phyloP scores from a whole-genome alignment of 139 green algal genomes.

The Nannochloris sp. region DNA sequence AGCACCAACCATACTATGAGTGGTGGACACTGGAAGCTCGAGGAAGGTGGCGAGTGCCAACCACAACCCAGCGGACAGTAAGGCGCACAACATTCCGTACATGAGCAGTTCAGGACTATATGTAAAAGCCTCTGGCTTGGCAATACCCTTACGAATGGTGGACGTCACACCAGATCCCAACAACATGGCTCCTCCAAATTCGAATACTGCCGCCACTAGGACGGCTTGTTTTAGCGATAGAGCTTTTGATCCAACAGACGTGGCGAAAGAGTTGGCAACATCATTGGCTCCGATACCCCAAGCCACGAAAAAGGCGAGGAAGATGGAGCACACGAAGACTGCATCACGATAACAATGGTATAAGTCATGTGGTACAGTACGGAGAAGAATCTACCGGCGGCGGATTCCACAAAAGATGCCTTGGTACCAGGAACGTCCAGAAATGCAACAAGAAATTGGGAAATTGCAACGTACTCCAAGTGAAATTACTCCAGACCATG shows the following conservation, averaged over 20 bases:
- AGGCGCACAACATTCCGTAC: constrained; percentile 55
- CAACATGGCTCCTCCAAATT: constrained; percentile 29
- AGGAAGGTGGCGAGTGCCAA: constrained; percentile 40
- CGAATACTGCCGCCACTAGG: constrained; percentile 25
- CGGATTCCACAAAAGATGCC: too few species aligned
- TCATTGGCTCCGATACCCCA: constrained; percentile 34
- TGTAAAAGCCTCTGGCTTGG: constrained; percentile 23
- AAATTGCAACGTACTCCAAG: not conserved
- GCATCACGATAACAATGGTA: not conserved
- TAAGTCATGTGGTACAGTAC: too few species aligned
- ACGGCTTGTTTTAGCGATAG: constrained; percentile 26
- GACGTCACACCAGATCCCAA: constrained; percentile 40
- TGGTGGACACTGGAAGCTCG: constrained; percentile 41
- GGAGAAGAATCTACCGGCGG: too few species aligned
- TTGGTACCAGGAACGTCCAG: too few species aligned
- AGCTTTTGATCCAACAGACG: constrained; percentile 22
- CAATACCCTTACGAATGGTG: constrained; percentile 36
- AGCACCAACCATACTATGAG: constrained; percentile 33
- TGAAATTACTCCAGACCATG: constrained; percentile 2
- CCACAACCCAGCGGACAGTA: constrained; percentile 43
- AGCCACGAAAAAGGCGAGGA: constrained; percentile 22
- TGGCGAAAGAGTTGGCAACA: constrained; percentile 12
- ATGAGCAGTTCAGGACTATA: constrained; percentile 41
- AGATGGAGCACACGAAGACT: constrained; percentile 24
- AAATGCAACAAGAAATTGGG: too few species aligned